phyloP scores from a whole-genome alignment of 2,329 filamentous ascomycete species.

The Ophiostoma sp. region DNA sequence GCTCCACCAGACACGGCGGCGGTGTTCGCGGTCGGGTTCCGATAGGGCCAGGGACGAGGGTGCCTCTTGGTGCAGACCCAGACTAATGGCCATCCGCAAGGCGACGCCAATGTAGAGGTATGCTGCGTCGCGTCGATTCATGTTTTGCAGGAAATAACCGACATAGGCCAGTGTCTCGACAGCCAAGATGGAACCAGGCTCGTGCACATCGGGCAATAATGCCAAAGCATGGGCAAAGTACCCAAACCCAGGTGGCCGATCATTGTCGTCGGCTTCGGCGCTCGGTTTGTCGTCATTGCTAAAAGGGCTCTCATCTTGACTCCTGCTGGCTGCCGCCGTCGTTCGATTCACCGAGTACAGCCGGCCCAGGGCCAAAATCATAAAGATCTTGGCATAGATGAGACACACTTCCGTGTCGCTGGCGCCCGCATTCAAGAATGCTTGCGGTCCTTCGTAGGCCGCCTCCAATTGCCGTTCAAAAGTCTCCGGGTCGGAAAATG shows the following conservation, averaged over 20 bases:
- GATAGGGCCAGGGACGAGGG: conserved; percentile 40
- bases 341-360: conserved; percentile 60
- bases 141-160: conserved; percentile 59
- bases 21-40: conserved; percentile 47
- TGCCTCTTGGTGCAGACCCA: conserved; percentile 57
- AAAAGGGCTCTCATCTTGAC: conserved; percentile 35
- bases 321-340: conserved; percentile 38
- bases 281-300: background rate
- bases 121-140: conserved; percentile 56
- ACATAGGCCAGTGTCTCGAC: conserved; percentile 56
- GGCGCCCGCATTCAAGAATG: conserved; percentile 35
- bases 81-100: conserved; percentile 57
- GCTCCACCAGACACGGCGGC: conserved; percentile 57
- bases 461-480: conserved; percentile 49
- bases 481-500: conserved; percentile 48
- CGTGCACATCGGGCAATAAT: conserved; percentile 56
- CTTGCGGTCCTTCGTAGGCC: conserved; percentile 44
- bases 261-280: background rate
- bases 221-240: conserved; percentile 55
- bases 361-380: conserved; percentile 56
- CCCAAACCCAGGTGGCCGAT: conserved; percentile 53
- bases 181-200: conserved; percentile 54
- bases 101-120: conserved; percentile 57
- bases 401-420: conserved; percentile 50
- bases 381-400: conserved; percentile 51